Evolutionary conservation across 2,329 filamentous ascomycete species (phyloP), one percentile per base, ranked within the genome.

Genomic region (Iodosphaeria phyllophila): DNA sequence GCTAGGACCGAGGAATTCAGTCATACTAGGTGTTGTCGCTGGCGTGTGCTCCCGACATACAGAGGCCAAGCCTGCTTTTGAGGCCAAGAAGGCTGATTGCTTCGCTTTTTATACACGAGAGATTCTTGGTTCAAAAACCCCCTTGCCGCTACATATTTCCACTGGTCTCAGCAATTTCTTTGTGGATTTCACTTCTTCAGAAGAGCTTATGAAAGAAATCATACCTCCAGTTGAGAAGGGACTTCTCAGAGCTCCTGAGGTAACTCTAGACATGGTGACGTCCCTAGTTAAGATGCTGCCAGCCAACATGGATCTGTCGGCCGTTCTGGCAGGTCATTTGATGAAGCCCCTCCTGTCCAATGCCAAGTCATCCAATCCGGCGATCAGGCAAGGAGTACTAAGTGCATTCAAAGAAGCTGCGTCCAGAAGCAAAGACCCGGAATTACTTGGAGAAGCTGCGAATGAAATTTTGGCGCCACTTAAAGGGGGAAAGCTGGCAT

Each of bases 301-400:
- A 2, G 43, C 54, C 15, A 54, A 56, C 5, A 61, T 89, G 37
- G 86, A 98, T 39, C 59, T 95, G 11, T 86, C 86, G 6, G 64
- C 70, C 18, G 53, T 77, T 4, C 58, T 95, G 11, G 61, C 65
- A 26, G 58, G 61, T 14, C 77, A 76, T 32, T 59, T 98, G 18
- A 50, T 91, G 18, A 95, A 92, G 47, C 80, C 83, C 5, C 56
- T 98, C 8, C 52, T 95, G n/a, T 73, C 82, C 20, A 92, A 83
- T 43, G 60, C 84, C 47, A 93, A 92, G 48, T 95, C 89, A 2
- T 84, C 77, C 41, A 95, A 92, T 45, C 55, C 67, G 9, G 50
- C 51, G 3, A 80, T 93, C 32, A 73, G 86, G 28, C 65, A 65
- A 32, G 83, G 82, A 13, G 77, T 79, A 6, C 52, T 84, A 13